Evolutionary conservation across 495 filamentous ascomycete species (phyloP).

Genomic region (Tuber indicum): DNA sequence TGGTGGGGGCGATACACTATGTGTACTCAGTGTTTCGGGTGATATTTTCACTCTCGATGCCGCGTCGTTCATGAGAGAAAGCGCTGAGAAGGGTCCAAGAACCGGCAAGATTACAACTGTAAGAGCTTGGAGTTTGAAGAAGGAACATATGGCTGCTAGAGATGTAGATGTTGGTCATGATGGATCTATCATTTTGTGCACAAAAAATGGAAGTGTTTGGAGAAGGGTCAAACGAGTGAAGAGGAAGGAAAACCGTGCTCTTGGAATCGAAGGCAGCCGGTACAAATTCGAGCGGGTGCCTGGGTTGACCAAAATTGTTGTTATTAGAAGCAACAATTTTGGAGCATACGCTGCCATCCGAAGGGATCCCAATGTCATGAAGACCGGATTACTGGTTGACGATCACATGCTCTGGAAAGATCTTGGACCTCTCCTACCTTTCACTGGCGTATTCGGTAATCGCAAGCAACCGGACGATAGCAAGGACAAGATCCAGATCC

Average conservation of each 20-base stretch:
- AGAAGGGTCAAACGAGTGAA: slow-evolving; percentile 71
- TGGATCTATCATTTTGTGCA: slow-evolving; percentile 91
- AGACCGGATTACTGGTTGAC: slow-evolving; percentile 61
- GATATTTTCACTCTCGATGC: slow-evolving; percentile 78
- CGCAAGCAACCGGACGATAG: slow-evolving; percentile 35
- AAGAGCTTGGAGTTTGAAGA: slow-evolving; percentile 74
- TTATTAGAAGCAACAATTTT: slow-evolving; percentile 77
- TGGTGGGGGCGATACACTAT: slow-evolving; percentile 82
- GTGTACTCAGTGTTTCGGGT: slow-evolving; percentile 71
- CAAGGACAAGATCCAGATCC: slow-evolving; percentile 29
- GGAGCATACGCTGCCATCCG: slow-evolving; percentile 85
- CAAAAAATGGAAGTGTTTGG: slow-evolving; percentile 87
- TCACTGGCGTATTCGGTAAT: slow-evolving; percentile 44
- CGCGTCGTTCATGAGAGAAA: slow-evolving; percentile 43
- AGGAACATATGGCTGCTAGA: slow-evolving; percentile 72
- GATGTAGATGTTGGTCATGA: slow-evolving; percentile 87
- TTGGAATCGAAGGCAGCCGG: slow-evolving; percentile 52
- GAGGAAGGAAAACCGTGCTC: slow-evolving; percentile 54
- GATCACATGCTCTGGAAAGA: slow-evolving; percentile 66
- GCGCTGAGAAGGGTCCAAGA: slow-evolving; percentile 59
- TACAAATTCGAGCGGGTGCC: slow-evolving; percentile 91
- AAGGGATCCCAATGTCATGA: slow-evolving; percentile 74
- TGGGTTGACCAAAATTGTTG: slow-evolving; percentile 71
- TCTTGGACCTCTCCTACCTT: slow-evolving; percentile 60
- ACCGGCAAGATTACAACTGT: slow-evolving; percentile 62